Conservation (phyloP, 2,329 filamentous ascomycete genomes). For the Diplocarpon rosae region DNA sequence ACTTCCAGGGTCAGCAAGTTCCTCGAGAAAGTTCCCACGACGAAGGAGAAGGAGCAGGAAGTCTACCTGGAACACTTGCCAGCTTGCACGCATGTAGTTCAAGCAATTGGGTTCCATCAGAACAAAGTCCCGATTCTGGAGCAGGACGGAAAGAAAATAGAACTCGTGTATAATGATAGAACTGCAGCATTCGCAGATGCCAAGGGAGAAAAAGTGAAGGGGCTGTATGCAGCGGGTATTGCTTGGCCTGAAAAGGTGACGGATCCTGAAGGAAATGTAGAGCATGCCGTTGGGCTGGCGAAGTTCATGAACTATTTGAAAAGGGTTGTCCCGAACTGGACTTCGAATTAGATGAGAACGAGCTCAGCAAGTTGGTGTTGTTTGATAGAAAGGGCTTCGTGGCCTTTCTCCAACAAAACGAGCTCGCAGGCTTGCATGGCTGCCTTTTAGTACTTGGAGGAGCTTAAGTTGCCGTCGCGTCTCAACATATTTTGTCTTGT, state of each 20-base stretch:
- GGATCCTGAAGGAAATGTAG: slow-evolving; percentile 50
- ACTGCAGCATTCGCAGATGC: slow-evolving; percentile 38
- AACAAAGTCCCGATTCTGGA: slow-evolving; percentile 39
- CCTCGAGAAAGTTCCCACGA: slow-evolving; percentile 22
- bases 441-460: too few relatives aligned
- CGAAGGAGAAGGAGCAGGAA: slow-evolving; percentile 30
- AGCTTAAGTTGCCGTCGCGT: too few relatives aligned
- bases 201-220: slow-evolving; percentile 33
- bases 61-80: slow-evolving; percentile 37
- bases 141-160: slow-evolving; percentile 18
- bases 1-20: slow-evolving; percentile 21
- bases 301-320: slow-evolving; percentile 56
- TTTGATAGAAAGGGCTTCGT: too few relatives aligned
- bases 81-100: slow-evolving; percentile 40
- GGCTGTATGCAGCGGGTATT: slow-evolving; percentile 50
- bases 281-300: slow-evolving; percentile 50
- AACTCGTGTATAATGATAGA: slow-evolving; percentile 27
- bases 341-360: not conserved
- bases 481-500: too few relatives aligned
- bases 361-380: not conserved
- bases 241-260: slow-evolving; percentile 50
- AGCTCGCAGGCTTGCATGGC: too few relatives aligned
- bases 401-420: too few relatives aligned
- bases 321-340: slow-evolving; percentile 42
- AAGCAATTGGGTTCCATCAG: slow-evolving; percentile 47